Base-by-base conservation (phyloP, 495 filamentous ascomycete species). In the Aspergillus bridgeri region DNA sequence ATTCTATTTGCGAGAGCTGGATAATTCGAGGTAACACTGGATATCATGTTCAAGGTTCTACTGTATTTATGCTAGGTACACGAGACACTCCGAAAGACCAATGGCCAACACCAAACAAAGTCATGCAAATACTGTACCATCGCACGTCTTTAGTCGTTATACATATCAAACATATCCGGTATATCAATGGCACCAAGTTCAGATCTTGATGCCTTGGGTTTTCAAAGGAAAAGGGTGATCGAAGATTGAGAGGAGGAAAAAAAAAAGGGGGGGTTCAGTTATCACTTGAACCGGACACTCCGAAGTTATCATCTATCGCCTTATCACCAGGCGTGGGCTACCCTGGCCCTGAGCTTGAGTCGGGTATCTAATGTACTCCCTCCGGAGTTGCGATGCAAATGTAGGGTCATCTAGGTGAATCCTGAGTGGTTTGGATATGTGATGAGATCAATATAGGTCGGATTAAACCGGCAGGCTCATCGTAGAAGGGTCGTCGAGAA, bases 401-500 rank as follows among this genome's bases (percentile, higher is more conserved):
- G 33, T 38, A 38, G 33, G 1, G 6, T 33, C 9, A 38, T 38
- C 33, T 38, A 13, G 33, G 33, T 38, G 33, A 11, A 15, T 15
- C 11, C 17, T 3, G 5, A 38, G 9, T 15, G 33, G 33, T 8
- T 15, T 15, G 13, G 33, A 38, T 9, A 38, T 15, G 1, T 38
- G 13, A 15, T 38, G 33, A 38, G 33, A 9, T 15, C 13, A 15
- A 2, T n/a, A 38, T 38, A 38, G 3, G 13, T 38, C 33, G 8
- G 8, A 38, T 58, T 38, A 62, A 24, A 43, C 13, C n/a, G 48
- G 38, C 9, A 48, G 2, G 20, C 48, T 57, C 21, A 63, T 57
- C 17, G 59, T 20, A 5, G 60, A 51, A 51, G 67, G 56, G 24
- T 70, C 63, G 42, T 72, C 70, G 19, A 70, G 51, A 2, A 73